A percentile compares a stretch with the other conserved stretches of the same genome.
phyloP scores from a whole-genome alignment of 768 basidiomycete species.

The Glaciozyma martinii region DNA sequence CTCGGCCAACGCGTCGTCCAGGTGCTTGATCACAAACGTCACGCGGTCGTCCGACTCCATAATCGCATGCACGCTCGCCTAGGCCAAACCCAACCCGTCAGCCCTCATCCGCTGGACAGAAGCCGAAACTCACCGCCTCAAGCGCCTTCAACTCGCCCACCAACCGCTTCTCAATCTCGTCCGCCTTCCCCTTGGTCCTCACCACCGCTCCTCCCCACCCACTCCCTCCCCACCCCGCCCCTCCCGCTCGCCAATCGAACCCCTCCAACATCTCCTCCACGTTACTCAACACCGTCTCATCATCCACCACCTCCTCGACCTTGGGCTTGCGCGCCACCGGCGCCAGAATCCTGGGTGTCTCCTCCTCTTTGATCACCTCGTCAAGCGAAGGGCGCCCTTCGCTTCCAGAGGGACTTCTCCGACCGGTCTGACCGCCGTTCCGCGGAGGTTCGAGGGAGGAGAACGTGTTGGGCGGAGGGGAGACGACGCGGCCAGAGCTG shows the following conservation, averaged over 20 bases:
- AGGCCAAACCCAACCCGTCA: background rate
- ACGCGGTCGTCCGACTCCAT: slow-evolving; percentile 92
- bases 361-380: background rate
- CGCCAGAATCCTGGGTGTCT: background rate
- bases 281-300: slow-evolving; percentile 72
- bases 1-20: slow-evolving; percentile 81
- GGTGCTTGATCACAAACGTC: slow-evolving; percentile 67
- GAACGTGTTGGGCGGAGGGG: background rate
- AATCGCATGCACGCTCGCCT: slow-evolving; percentile 98
- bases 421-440: too few species aligned
- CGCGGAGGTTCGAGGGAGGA: background rate
- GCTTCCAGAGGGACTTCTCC: too few species aligned
- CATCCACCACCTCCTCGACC: slow-evolving; percentile 43
- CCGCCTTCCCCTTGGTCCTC: slow-evolving; percentile 58
- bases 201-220: slow-evolving; percentile 62
- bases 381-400: too few species aligned
- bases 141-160: slow-evolving; percentile 83
- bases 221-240: slow-evolving; percentile 5
- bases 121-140: slow-evolving; percentile 61
- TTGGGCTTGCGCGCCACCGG: background rate
- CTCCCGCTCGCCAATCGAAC: slow-evolving; percentile 73
- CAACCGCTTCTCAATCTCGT: slow-evolving; percentile 81
- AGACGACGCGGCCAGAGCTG: background rate
- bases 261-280: slow-evolving; percentile 99
- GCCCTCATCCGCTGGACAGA: background rate